phyloP scores from a whole-genome alignment of 2,329 filamentous ascomycete species.

The Aspergillus bombycis region DNA sequence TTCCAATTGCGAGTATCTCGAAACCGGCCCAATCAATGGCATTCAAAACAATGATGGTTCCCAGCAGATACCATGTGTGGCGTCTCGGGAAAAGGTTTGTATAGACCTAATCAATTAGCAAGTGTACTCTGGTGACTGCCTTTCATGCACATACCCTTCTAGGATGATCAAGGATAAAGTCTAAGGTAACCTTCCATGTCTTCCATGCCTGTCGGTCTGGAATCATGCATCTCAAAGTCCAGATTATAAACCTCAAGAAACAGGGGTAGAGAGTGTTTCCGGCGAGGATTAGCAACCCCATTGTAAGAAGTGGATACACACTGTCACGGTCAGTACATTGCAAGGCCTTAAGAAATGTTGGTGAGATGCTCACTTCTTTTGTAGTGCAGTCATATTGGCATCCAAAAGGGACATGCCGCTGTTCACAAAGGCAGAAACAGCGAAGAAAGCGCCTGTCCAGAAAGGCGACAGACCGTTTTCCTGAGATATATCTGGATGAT shows the following conservation, averaged over 20 bases:
- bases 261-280: conserved; percentile 70
- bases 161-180: conserved; percentile 41
- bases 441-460: conserved; percentile 54
- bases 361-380: conserved; percentile 31
- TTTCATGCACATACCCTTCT: conserved; percentile 28
- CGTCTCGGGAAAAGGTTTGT: conserved; percentile 62
- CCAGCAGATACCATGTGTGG: conserved; percentile 68
- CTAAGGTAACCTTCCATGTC: conserved; percentile 35
- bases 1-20: conserved; percentile 67
- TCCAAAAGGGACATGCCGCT: conserved; percentile 59
- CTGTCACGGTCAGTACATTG: conserved; percentile 23
- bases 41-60: conserved; percentile 63
- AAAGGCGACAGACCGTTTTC: conserved; percentile 55
- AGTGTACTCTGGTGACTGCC: too few relatives aligned
- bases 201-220: conserved; percentile 30
- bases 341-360: not conserved
- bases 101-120: conserved; percentile 32
- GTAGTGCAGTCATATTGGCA: conserved; percentile 54
- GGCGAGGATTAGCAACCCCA: conserved; percentile 63
- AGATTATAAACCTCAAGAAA: conserved; percentile 64
- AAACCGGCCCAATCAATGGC: conserved; percentile 68
- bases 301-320: conserved; percentile 46
- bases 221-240: conserved; percentile 46
- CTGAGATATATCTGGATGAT: conserved; percentile 44
- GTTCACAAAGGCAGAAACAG: conserved; percentile 59